Percentiles rank a stretch among this genome's conserved stretches.
Conservation (phyloP, 352 stramenopile species). For the Lagenidium sp. region DNA sequence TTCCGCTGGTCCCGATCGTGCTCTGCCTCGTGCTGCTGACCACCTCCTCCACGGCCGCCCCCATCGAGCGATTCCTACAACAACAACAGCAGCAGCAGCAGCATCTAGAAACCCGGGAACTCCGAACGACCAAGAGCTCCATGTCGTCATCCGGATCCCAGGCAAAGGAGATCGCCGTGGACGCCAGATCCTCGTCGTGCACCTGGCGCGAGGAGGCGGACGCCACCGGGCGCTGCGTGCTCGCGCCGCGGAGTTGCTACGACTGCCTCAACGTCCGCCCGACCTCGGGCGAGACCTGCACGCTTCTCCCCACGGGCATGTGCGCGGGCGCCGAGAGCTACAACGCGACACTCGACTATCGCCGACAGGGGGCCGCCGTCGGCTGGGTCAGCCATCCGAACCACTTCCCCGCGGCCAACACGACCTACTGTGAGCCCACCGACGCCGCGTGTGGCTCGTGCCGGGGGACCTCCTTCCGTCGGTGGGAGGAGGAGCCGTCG, state of each 20-base stretch:
- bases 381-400: constrained; percentile 43
- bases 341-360: constrained; percentile 39
- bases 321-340: constrained; percentile 33
- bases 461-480: constrained; percentile 21
- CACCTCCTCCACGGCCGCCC: too few species aligned
- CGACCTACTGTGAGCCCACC: constrained; percentile 37
- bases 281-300: constrained; percentile 23
- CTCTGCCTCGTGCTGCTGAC: too few species aligned
- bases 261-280: constrained; percentile 46
- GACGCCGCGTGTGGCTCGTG: constrained; percentile 30
- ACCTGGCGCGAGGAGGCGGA: constrained; percentile 23
- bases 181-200: constrained; percentile 22
- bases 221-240: constrained; percentile 17
- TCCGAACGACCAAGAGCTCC: constrained; percentile 13
- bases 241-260: constrained; percentile 43
- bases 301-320: constrained; percentile 33
- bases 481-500: constrained; percentile 27
- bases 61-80: too few species aligned
- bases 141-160: constrained; percentile 3
- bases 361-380: constrained; percentile 16
- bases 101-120: neutral
- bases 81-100: too few species aligned
- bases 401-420: constrained; percentile 43
- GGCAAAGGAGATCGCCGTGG: constrained; percentile 2
- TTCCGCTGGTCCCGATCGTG: too few species aligned